Percentiles rank a stretch among this genome's conserved stretches.
Evolutionary conservation across 805 yeast genomes (phyloP).

Genomic region (Monosporozyma yasuniensis): DNA sequence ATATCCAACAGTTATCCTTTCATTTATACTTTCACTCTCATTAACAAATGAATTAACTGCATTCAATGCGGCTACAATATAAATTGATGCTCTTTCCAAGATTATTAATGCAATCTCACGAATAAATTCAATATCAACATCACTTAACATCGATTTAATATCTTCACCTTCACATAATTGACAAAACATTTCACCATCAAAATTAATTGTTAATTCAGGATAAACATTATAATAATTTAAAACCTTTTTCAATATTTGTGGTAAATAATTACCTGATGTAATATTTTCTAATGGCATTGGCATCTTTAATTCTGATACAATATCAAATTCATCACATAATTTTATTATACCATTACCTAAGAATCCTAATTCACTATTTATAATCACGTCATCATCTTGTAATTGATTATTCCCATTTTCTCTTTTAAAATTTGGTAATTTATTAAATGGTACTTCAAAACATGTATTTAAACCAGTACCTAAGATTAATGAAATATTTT

Average conservation of each 20-base stretch:
- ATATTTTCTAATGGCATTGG: constrained; percentile 25
- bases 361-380: constrained; percentile 26
- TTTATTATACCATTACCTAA: constrained; percentile 15
- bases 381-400: constrained; percentile 9
- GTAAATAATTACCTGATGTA: constrained; percentile 23
- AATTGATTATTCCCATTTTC: no score
- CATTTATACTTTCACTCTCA: neutral
- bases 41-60: constrained; percentile 9
- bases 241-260: constrained; percentile 15
- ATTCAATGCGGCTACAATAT: constrained; percentile 14
- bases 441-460: constrained; percentile 25
- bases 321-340: constrained; percentile 16
- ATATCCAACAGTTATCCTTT: constrained; percentile 16
- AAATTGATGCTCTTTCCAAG: constrained; percentile 20
- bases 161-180: constrained; percentile 7
- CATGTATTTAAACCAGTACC: constrained; percentile 62
- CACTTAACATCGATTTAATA: neutral
- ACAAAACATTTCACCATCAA: constrained; percentile 19
- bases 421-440: constrained; percentile 13
- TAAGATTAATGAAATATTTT: constrained; percentile 44
- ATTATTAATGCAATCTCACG: constrained; percentile 11
- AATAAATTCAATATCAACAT: constrained; percentile 4
- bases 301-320: neutral
- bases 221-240: constrained; percentile 10
- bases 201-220: constrained; percentile 7